These are phyloP conservation scores for Penicillium oxalicum DNA, from an alignment of 2,329 filamentous ascomycete genomes.

Conservation along the genomic window DNA sequence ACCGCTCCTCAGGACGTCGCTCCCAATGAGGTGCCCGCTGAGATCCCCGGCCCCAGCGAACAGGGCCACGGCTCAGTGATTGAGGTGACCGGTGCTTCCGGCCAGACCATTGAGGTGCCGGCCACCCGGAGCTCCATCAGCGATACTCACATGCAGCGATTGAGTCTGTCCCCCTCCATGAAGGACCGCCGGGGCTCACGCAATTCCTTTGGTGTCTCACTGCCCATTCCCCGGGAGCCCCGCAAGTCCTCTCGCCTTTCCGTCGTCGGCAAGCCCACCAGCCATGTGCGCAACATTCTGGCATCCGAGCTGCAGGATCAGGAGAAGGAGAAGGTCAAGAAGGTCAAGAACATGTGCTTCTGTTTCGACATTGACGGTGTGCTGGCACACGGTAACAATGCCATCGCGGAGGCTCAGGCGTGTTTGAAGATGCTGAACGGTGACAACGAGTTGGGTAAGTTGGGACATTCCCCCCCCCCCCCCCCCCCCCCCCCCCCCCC, in stretches of 20 bases:
- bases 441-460: slow-evolving; percentile 61
- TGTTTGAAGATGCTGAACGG: slow-evolving; percentile 66
- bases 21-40: slow-evolving; percentile 12
- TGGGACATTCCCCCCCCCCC: too few species aligned
- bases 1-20: slow-evolving; percentile 14
- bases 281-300: slow-evolving; percentile 59
- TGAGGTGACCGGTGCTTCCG: slow-evolving; percentile 9
- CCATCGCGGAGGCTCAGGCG: slow-evolving; percentile 61
- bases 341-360: slow-evolving; percentile 74
- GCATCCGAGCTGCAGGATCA: slow-evolving; percentile 67
- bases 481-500: too few species aligned
- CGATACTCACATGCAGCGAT: slow-evolving; percentile 67
- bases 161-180: slow-evolving; percentile 63
- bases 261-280: slow-evolving; percentile 50
- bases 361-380: slow-evolving; percentile 67
- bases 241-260: slow-evolving; percentile 64
- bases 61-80: too few species aligned
- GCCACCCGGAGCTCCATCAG: slow-evolving; percentile 62
- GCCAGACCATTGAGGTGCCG: slow-evolving; percentile 61
- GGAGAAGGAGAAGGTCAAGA: slow-evolving; percentile 57
- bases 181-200: slow-evolving; percentile 62
- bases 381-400: slow-evolving; percentile 64
- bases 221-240: slow-evolving; percentile 68
- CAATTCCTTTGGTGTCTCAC: slow-evolving; percentile 67
- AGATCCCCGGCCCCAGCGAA: slow-evolving; percentile 41